phyloP scores from a whole-genome alignment of 1,139 yeast genomes.

The Candida glucosophila region DNA sequence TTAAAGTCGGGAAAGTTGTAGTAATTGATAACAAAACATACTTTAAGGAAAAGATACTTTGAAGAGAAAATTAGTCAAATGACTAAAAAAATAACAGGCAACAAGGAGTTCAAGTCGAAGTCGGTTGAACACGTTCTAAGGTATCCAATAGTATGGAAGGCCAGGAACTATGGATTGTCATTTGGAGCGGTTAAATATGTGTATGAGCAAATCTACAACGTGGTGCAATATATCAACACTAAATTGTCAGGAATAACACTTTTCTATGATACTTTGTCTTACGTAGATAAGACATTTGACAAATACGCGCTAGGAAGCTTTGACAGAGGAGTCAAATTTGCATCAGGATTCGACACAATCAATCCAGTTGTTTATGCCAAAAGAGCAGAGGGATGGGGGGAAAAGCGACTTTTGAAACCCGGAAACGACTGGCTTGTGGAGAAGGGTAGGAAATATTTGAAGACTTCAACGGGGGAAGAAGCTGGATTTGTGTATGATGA shows the following conservation, averaged over 20 bases:
- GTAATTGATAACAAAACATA: too few species aligned
- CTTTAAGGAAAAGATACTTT: too few species aligned
- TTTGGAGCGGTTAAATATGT: conserved; percentile 16
- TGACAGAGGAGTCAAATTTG: conserved; percentile 8
- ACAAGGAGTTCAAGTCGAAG: conserved; percentile 21
- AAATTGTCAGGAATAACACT: conserved; percentile 16
- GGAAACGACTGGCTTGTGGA: conserved; percentile 20
- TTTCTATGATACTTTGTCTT: conserved; percentile 16
- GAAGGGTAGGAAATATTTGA: conserved; percentile 24
- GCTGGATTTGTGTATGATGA: conserved; percentile 15
- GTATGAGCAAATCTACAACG: conserved; percentile 13
- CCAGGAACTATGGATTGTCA: conserved; percentile 17
- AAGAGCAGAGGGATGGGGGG: conserved; percentile 11
- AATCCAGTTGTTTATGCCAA: conserved; percentile 9
- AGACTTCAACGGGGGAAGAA: conserved; percentile 14
- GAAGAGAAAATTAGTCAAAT: too few species aligned
- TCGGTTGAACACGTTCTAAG: conserved; percentile 26
- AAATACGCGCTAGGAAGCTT: conserved; percentile 15
- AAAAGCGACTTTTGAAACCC: conserved; percentile 20
- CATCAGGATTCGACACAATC: conserved; percentile 8
- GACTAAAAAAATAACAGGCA: too few species aligned
- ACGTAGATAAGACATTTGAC: conserved; percentile 22
- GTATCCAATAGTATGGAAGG: conserved; percentile 20
- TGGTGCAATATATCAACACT: conserved; percentile 12
- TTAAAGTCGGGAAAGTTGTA: too few species aligned